A percentile compares a stretch with the other conserved stretches of the same genome.
These are phyloP conservation scores for Russula sp. DNA, from an alignment of 768 basidiomycete genomes.

Conservation along the genomic window DNA sequence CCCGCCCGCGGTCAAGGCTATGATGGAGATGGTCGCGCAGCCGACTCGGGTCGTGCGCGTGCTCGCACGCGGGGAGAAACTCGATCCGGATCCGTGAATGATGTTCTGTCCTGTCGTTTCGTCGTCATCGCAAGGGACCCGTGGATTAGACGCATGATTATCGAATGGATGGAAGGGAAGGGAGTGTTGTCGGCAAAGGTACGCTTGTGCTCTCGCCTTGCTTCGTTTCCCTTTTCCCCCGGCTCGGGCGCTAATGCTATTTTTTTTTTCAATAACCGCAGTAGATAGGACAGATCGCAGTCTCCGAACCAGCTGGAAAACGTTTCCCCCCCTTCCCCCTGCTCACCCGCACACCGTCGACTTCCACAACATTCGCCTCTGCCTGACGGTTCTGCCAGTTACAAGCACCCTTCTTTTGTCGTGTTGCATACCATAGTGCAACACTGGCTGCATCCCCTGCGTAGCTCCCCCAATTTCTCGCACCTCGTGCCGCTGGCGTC, in stretches of 20 bases:
- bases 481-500: not conserved
- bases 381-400: not conserved
- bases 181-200: conserved; percentile 2
- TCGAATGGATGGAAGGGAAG: not conserved
- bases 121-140: conserved; percentile 1
- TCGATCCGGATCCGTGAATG: conserved; percentile 42
- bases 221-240: not conserved
- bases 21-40: conserved; percentile 74
- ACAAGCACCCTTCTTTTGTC: not conserved
- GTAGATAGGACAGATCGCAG: not conserved
- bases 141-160: not conserved
- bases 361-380: not conserved
- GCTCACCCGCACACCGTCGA: not conserved
- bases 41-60: conserved; percentile 73
- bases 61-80: conserved; percentile 78
- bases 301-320: not conserved
- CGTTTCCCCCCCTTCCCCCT: not conserved
- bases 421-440: not conserved
- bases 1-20: conserved; percentile 69
- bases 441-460: not conserved
- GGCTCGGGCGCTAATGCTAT: not conserved
- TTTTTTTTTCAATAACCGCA: not conserved
- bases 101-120: not conserved
- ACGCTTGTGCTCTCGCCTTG: not conserved
- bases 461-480: not conserved